A percentile compares a stretch with the other conserved stretches of the same genome.
phyloP scores from a whole-genome alignment of 1,284 basidiomycete genomes.

The Sanghuangporus weigelae region DNA sequence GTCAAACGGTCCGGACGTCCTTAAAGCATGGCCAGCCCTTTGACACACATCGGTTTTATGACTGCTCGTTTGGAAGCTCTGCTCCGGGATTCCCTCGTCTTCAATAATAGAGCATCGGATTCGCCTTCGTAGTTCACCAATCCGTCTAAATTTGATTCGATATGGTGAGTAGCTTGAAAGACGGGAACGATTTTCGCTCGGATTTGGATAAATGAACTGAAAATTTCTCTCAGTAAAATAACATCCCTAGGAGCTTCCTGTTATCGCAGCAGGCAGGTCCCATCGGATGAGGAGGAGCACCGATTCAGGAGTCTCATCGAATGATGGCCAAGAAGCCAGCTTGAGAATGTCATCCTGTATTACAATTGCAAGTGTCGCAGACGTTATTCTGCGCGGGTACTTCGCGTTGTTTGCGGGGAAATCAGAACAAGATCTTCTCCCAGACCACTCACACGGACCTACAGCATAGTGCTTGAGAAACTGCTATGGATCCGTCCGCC shows the following conservation, averaged over 20 bases:
- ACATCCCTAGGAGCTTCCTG: not conserved
- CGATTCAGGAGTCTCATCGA: not conserved
- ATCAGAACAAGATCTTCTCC: not conserved
- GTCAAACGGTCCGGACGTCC: not conserved
- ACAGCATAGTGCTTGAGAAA: not conserved
- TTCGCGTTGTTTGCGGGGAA: constrained; percentile 14
- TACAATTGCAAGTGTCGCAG: not conserved
- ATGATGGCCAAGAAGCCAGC: not conserved
- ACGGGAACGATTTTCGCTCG: not conserved
- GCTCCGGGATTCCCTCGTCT: constrained; percentile 4
- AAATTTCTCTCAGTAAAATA: not conserved
- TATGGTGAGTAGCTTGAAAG: not conserved
- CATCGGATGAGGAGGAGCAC: not conserved
- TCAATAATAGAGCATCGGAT: not conserved
- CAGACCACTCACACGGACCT: not conserved
- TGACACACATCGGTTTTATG: not conserved
- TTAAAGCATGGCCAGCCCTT: not conserved
- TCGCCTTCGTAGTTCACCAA: not conserved
- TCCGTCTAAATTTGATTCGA: not conserved
- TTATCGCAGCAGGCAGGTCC: not conserved
- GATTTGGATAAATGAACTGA: not conserved
- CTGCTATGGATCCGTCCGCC: not conserved
- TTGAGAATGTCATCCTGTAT: not conserved
- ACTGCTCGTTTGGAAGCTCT: not conserved
- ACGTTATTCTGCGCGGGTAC: constrained; percentile 16